Evolutionary conservation across 768 basidiomycete species (phyloP).

Genomic region (Sporobolomyces roseus): DNA sequence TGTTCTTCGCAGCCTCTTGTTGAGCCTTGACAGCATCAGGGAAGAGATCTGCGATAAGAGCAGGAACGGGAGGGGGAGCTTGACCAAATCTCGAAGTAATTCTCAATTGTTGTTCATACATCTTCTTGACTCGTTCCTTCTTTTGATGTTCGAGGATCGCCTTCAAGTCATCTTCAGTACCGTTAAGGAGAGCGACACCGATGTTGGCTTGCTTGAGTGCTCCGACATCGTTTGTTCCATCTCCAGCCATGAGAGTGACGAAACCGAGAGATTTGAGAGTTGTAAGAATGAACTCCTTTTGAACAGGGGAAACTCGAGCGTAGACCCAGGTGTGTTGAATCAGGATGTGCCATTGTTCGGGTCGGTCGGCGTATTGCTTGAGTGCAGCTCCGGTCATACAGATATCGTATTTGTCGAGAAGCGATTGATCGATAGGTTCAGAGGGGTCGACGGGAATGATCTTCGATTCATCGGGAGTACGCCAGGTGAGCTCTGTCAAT

Average conservation of each 20-base stretch:
- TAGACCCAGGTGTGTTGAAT: constrained; percentile 98
- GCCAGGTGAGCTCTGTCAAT: constrained; percentile 75
- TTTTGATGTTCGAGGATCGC: constrained; percentile 90
- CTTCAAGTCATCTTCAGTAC: constrained; percentile 82
- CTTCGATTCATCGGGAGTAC: constrained; percentile 85
- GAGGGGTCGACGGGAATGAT: constrained; percentile 78
- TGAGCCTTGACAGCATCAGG: constrained; percentile 90
- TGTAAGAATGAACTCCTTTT: constrained; percentile 93
- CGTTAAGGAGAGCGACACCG: constrained; percentile 86
- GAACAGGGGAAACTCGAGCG: constrained; percentile 89
- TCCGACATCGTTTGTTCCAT: constrained; percentile 98
- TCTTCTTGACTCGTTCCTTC: constrained; percentile 86
- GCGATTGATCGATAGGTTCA: constrained; percentile 67
- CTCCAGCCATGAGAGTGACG: constrained; percentile 93
- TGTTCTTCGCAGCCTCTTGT: constrained; percentile 66
- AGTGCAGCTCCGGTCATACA: constrained; percentile 93
- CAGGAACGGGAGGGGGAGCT: constrained; percentile 87
- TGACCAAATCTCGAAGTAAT: constrained; percentile 86
- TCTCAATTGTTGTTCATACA: constrained; percentile 91
- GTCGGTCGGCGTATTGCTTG: constrained; percentile 70
- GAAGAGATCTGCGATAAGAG: constrained; percentile 76
- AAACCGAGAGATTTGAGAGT: constrained; percentile 84
- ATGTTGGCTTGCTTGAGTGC: constrained; percentile 97
- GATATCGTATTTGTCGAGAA: constrained; percentile 87
- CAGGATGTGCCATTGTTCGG: constrained; percentile 67